Conservation (phyloP, 2,329 filamentous ascomycete species). For the Verruconis gallopava region DNA sequence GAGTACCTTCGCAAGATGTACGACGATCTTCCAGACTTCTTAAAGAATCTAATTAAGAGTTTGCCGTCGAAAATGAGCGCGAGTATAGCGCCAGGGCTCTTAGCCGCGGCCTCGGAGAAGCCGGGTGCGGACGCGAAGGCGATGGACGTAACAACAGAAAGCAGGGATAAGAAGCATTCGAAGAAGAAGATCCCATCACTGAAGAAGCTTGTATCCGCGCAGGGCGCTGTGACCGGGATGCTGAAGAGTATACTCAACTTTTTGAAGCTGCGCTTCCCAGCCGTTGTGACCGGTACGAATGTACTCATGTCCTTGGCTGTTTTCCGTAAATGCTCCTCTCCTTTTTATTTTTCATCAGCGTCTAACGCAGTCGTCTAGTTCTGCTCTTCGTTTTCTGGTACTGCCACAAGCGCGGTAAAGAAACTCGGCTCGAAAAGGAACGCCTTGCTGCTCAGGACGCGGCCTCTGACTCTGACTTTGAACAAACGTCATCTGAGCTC, state of each 20-base stretch:
- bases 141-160: constrained; percentile 12
- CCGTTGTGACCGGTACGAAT: constrained; percentile 73
- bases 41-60: constrained; percentile 77
- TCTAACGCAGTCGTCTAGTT: constrained; percentile 37
- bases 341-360: not conserved
- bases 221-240: constrained; percentile 74
- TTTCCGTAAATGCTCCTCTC: constrained; percentile 52
- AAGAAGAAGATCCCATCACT: constrained; percentile 58
- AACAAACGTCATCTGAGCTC: constrained; percentile 14
- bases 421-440: constrained; percentile 62
- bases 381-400: constrained; percentile 95
- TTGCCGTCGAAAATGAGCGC: constrained; percentile 71
- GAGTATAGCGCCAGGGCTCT: constrained; percentile 64
- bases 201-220: constrained; percentile 69
- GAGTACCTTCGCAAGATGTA: constrained; percentile 51
- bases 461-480: constrained; percentile 6
- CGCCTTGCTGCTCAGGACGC: constrained; percentile 19
- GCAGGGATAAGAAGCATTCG: constrained; percentile 33
- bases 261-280: constrained; percentile 75
- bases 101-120: constrained; percentile 66
- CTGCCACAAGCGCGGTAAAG: constrained; percentile 86
- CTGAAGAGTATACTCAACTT: constrained; percentile 84
- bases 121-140: constrained; percentile 35
- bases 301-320: constrained; percentile 80
- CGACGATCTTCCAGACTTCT: constrained; percentile 55